Conservation (phyloP, 1,284 basidiomycete genomes). For the Veloboletus limbatus region DNA sequence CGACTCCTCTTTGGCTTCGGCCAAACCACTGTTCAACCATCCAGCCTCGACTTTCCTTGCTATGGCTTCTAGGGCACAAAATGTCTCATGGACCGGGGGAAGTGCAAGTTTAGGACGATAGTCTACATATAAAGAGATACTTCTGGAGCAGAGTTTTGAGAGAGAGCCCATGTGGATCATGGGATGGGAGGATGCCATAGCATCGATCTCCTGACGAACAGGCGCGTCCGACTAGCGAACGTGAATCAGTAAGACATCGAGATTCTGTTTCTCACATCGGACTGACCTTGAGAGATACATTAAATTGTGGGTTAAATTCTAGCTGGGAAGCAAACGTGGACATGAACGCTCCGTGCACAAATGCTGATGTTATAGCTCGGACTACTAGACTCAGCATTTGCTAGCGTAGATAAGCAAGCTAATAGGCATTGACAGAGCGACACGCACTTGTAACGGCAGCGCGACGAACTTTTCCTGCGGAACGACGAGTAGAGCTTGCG, state of each 20-base stretch:
- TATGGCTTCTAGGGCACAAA: slow-evolving; percentile 40
- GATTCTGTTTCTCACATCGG: neutral
- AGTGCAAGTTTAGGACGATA: slow-evolving; percentile 46
- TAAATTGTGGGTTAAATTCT: slow-evolving; percentile 25
- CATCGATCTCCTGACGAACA: slow-evolving; percentile 36
- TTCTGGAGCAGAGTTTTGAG: slow-evolving; percentile 48
- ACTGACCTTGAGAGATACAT: slow-evolving; percentile 38
- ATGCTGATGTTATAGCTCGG: slow-evolving; percentile 50
- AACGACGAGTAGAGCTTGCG: slow-evolving; percentile 56
- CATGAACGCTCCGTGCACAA: slow-evolving; percentile 51
- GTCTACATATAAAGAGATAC: slow-evolving; percentile 48
- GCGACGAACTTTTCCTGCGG: slow-evolving; percentile 51
- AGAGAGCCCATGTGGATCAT: slow-evolving; percentile 51
- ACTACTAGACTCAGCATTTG: slow-evolving; percentile 43
- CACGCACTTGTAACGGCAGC: slow-evolving; percentile 50
- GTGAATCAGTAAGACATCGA: neutral
- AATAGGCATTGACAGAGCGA: neutral
- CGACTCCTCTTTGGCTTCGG: slow-evolving; percentile 36
- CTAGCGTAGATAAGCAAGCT: slow-evolving; percentile 21
- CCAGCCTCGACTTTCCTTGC: slow-evolving; percentile 46
- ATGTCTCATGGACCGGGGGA: slow-evolving; percentile 40
- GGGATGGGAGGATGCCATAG: slow-evolving; percentile 42
- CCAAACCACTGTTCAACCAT: slow-evolving; percentile 50
- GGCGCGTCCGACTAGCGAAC: slow-evolving; percentile 23
- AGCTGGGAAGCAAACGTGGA: slow-evolving; percentile 37